These are phyloP conservation scores for Ochromonas danica DNA, from an alignment of 108 stramenopile genomes.

Conservation along the genomic window DNA sequence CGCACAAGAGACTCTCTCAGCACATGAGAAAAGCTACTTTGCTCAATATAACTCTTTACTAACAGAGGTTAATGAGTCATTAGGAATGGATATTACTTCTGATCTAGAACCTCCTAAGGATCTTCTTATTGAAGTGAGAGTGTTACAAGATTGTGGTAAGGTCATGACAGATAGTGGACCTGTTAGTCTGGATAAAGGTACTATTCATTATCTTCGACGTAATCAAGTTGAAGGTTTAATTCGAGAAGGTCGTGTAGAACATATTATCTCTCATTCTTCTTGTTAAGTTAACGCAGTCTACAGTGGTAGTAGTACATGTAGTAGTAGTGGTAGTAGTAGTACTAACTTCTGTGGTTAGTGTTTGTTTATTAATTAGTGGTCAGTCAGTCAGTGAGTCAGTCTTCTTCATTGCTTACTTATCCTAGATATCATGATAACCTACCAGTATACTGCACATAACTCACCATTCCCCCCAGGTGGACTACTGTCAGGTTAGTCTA, in stretches of 20 bases:
- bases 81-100: not conserved
- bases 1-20: not conserved
- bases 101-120: not conserved
- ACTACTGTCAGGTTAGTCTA: no score
- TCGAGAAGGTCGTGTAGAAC: not conserved
- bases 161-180: constrained; percentile 4
- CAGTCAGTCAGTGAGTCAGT: no score
- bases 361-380: no score
- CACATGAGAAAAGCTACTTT: not conserved
- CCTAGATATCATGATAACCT: no score
- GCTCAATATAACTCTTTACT: not conserved
- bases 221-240: not conserved
- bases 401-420: no score
- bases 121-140: constrained; percentile 26
- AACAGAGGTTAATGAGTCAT: not conserved
- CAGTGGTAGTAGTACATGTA: not conserved
- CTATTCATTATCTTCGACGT: not conserved
- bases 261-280: not conserved
- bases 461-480: no score
- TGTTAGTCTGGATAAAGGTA: not conserved
- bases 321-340: not conserved
- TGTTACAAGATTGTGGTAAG: constrained; percentile 20
- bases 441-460: no score
- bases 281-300: not conserved
- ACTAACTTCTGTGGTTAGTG: no score